A percentile compares a stretch with the other conserved stretches of the same genome.
These are phyloP conservation scores for Aureobasidium sp. DNA, from an alignment of 2,329 filamentous ascomycete species.

Conservation along the genomic window DNA sequence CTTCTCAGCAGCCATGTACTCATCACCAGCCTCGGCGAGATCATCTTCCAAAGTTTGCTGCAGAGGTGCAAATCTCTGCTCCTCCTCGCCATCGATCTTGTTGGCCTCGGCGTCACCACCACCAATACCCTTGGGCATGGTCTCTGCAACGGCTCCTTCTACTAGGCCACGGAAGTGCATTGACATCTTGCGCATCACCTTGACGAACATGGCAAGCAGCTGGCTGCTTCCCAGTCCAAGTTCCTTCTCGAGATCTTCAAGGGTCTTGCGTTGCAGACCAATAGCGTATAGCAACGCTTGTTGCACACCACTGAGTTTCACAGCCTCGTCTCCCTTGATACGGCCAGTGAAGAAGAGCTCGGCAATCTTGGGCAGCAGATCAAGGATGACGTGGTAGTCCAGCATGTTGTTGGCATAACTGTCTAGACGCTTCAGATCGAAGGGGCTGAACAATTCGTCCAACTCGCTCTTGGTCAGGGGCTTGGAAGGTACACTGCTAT, in stretches of 20 bases:
- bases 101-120: slow-evolving; percentile 53
- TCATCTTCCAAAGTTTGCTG: slow-evolving; percentile 67
- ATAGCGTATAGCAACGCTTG: slow-evolving; percentile 80
- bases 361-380: slow-evolving; percentile 77
- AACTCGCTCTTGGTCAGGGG: slow-evolving; percentile 66
- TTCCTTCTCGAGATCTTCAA: slow-evolving; percentile 74
- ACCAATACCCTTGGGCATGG: slow-evolving; percentile 35
- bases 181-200: slow-evolving; percentile 82
- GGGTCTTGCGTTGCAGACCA: slow-evolving; percentile 80
- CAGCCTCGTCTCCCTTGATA: slow-evolving; percentile 40
- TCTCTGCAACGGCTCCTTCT: slow-evolving; percentile 52
- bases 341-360: slow-evolving; percentile 76
- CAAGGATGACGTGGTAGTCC: slow-evolving; percentile 94
- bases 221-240: slow-evolving; percentile 65
- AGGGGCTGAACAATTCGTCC: slow-evolving; percentile 72
- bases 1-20: slow-evolving; percentile 60
- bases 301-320: slow-evolving; percentile 75
- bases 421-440: slow-evolving; percentile 89
- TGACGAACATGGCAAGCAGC: slow-evolving; percentile 93
- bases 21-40: slow-evolving; percentile 71
- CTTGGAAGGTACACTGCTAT: slow-evolving; percentile 41
- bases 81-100: slow-evolving; percentile 44
- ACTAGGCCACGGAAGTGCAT: slow-evolving; percentile 67
- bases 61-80: slow-evolving; percentile 58
- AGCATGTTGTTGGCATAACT: slow-evolving; percentile 95